Evolutionary conservation across 495 filamentous ascomycete genomes (phyloP).

Genomic region (Arthonia radiata): DNA sequence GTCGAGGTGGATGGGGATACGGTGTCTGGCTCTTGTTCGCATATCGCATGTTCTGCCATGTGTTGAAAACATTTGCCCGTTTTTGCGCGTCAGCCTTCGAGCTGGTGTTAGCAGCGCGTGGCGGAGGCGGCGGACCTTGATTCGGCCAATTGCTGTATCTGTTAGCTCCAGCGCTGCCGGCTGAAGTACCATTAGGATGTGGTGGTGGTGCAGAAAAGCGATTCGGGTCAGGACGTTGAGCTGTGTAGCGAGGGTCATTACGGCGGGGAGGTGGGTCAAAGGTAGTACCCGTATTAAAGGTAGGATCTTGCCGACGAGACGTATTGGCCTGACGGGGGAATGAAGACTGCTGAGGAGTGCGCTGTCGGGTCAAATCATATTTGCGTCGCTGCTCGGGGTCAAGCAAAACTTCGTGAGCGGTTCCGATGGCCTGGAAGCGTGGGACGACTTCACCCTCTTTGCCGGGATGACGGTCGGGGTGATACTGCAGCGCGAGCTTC

Average conservation of each 20-base stretch:
- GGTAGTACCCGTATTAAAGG: constrained; percentile 11
- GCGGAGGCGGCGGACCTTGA: constrained; percentile 9
- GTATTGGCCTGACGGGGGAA: constrained; percentile 7
- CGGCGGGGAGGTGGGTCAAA: constrained; percentile 15
- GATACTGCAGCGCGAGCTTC: constrained; percentile 62
- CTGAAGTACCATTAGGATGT: constrained; percentile 2
- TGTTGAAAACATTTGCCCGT: constrained; percentile 31
- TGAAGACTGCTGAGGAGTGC: constrained; percentile 7
- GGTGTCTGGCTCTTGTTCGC: constrained; percentile 8
- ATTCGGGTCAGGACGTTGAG: too few relatives aligned
- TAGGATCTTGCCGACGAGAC: constrained; percentile 11
- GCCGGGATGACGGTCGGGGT: constrained; percentile 77
- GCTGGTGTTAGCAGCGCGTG: not conserved
- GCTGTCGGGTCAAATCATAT: constrained; percentile 50
- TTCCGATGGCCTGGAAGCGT: constrained; percentile 65
- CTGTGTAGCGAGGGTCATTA: constrained; percentile 21
- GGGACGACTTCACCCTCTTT: constrained; percentile 50
- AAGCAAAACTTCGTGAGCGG: constrained; percentile 59
- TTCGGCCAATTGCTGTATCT: constrained; percentile 14
- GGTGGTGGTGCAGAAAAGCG: too few relatives aligned
- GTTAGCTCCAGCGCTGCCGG: constrained; percentile 1
- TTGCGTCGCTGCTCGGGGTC: constrained; percentile 40
- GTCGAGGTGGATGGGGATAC: constrained; percentile 1
- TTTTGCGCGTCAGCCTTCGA: constrained; percentile 16
- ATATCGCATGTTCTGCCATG: constrained; percentile 47